These are phyloP conservation scores for Alternaria longipes DNA, from an alignment of 2,329 filamentous ascomycete species.

Conservation along the genomic window DNA sequence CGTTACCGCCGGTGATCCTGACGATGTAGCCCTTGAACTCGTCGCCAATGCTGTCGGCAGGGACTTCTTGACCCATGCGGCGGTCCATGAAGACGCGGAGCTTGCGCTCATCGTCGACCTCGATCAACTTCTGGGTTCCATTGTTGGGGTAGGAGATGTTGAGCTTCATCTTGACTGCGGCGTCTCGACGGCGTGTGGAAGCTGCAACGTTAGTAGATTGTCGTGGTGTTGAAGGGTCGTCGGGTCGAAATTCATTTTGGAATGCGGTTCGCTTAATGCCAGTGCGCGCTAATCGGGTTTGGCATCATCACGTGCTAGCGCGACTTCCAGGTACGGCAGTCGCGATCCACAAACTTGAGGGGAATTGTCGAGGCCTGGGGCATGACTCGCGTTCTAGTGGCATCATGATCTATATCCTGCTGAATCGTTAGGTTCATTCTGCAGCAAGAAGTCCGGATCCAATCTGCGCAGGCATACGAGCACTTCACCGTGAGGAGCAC, in stretches of 20 bases:
- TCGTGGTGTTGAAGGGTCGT: constrained; percentile 30
- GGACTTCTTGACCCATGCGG: constrained; percentile 93
- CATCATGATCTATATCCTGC: background rate
- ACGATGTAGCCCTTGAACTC: constrained; percentile 99
- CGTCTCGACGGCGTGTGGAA: constrained; percentile 43
- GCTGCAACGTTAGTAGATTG: constrained; percentile 51
- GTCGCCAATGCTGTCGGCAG: constrained; percentile 93
- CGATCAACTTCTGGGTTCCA: constrained; percentile 99
- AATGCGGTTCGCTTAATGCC: constrained; percentile 6
- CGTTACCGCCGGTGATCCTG: constrained; percentile 99
- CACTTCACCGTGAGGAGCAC: background rate
- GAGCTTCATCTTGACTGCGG: constrained; percentile 72
- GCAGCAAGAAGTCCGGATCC: background rate
- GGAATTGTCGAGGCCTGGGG: background rate
- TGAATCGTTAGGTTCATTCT: background rate
- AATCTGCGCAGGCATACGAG: background rate
- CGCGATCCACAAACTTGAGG: background rate
- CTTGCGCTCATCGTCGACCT: constrained; percentile 99
- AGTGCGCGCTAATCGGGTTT: constrained; percentile 17
- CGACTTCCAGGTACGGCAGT: constrained; percentile 1
- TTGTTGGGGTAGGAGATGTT: constrained; percentile 94
- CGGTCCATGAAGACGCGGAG: constrained; percentile 99
- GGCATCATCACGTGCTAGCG: constrained; percentile 22
- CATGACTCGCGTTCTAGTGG: background rate
- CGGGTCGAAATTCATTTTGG: constrained; percentile 21